These are phyloP conservation scores for Kwoniella botswanensis DNA, from an alignment of 768 basidiomycete genomes.

Conservation along the genomic window DNA sequence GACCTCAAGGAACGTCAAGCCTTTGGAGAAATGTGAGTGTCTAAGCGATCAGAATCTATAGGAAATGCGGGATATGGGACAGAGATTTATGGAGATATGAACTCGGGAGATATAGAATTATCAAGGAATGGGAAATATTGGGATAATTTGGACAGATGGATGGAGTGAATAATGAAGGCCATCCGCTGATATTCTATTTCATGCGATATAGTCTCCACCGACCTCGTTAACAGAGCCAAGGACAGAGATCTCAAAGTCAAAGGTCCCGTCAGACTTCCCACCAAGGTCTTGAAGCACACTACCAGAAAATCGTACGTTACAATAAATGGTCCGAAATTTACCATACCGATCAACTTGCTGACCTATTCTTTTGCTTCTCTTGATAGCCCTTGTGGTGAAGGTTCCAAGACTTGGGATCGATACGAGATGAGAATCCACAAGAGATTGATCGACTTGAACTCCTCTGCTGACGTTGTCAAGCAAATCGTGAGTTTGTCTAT, in stretches of 20 bases:
- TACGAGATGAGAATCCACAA: slow-evolving; percentile 99
- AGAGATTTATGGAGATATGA: background rate
- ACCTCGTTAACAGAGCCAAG: slow-evolving; percentile 98
- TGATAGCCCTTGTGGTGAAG: slow-evolving; percentile 95
- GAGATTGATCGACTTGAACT: slow-evolving; percentile 97
- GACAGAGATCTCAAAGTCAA: slow-evolving; percentile 99
- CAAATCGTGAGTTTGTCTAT: slow-evolving; percentile 77
- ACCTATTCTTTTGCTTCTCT: background rate
- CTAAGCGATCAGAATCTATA: background rate
- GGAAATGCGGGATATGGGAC: background rate
- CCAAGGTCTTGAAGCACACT: slow-evolving; percentile 98
- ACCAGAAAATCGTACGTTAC: slow-evolving; percentile 92
- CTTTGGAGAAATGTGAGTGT: slow-evolving; percentile 92
- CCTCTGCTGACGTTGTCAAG: slow-evolving; percentile 98
- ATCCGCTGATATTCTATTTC: no score
- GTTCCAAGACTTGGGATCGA: slow-evolving; percentile 99
- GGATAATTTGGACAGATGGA: no score
- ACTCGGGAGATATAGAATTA: no score
- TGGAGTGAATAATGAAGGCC: no score
- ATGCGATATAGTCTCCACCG: slow-evolving; percentile 64
- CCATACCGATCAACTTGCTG: background rate
- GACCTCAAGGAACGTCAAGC: slow-evolving; percentile 96
- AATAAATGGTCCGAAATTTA: background rate
- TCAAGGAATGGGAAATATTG: no score
- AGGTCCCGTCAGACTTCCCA: slow-evolving; percentile 97